Percentiles rank a stretch among this genome's conserved stretches.
Evolutionary conservation across 495 filamentous ascomycete species (phyloP).

Genomic region (Diplogelasinospora grovesii): DNA sequence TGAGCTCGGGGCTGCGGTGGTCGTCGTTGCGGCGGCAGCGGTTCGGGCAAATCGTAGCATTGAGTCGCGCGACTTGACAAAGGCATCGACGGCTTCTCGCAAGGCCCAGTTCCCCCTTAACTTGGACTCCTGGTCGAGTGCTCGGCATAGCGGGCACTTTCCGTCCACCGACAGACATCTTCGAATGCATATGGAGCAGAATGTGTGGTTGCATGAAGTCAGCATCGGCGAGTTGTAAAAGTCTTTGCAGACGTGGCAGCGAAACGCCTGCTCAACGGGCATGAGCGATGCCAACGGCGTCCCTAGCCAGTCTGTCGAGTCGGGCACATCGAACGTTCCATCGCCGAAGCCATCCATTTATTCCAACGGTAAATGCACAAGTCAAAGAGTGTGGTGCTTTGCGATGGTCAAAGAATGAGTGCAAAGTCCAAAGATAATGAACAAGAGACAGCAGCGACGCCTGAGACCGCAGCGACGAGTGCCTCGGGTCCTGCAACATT

Average conservation of each 20-base stretch:
- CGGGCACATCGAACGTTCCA: conserved; percentile 56
- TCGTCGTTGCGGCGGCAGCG: conserved; percentile 4
- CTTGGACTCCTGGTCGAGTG: conserved; percentile 70
- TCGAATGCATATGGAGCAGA: conserved; percentile 93
- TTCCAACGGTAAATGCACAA: too few relatives aligned
- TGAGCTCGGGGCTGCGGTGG: conserved; percentile 8
- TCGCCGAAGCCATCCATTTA: conserved; percentile 21
- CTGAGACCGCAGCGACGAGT: too few relatives aligned
- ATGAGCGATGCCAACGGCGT: conserved; percentile 68
- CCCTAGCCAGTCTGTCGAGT: conserved; percentile 89
- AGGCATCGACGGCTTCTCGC: conserved; percentile 77
- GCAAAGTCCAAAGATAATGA: too few relatives aligned
- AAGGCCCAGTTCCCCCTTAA: conserved; percentile 76
- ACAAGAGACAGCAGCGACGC: too few relatives aligned
- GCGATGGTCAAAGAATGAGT: too few relatives aligned
- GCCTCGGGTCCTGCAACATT: too few relatives aligned
- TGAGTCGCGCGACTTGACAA: conserved; percentile 54
- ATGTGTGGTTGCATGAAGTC: conserved; percentile 91
- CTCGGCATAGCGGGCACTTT: conserved; percentile 79
- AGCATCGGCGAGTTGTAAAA: conserved; percentile 91
- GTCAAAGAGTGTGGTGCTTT: too few relatives aligned
- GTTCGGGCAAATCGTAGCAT: conserved; percentile 56
- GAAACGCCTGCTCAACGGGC: conserved; percentile 75
- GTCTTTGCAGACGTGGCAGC: conserved; percentile 97
- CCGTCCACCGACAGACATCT: conserved; percentile 71